Evolutionary conservation across 148 eudicot species (phyloP).

Genomic region (Nepenthes gracilis): DNA sequence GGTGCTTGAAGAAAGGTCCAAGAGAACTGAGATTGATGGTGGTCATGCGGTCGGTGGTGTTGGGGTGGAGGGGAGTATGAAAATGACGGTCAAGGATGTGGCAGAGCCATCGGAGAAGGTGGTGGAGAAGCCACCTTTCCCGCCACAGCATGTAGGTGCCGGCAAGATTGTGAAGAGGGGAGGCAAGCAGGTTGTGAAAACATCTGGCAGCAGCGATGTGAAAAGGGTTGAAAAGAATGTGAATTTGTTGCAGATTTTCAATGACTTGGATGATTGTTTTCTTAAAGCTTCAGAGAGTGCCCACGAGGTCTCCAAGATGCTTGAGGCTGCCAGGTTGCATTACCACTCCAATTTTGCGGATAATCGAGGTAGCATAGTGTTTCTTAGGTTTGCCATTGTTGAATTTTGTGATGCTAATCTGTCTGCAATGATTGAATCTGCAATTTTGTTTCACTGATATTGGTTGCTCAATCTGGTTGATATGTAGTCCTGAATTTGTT

Average conservation of each 20-base stretch:
- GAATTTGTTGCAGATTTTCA: constrained; percentile 49
- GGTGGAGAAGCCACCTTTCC: constrained; percentile 31
- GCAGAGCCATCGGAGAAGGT: constrained; percentile 13
- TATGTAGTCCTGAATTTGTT: too few relatives aligned
- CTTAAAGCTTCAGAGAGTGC: constrained; percentile 81
- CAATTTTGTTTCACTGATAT: too few relatives aligned
- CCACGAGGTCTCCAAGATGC: constrained; percentile 74
- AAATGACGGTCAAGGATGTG: constrained; percentile 18
- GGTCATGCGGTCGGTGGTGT: constrained; percentile 10
- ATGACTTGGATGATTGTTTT: constrained; percentile 74
- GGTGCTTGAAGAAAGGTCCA: constrained; percentile 29
- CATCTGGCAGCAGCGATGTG: constrained; percentile 25
- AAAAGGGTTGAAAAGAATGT: constrained; percentile 43
- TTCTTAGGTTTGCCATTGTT: too few relatives aligned
- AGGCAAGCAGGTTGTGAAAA: constrained; percentile 23
- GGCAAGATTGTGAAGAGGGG: constrained; percentile 23
- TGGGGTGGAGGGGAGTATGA: constrained; percentile 8
- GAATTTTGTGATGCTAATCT: too few relatives aligned
- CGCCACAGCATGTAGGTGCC: constrained; percentile 12
- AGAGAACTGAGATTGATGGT: constrained; percentile 8
- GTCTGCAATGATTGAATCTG: too few relatives aligned
- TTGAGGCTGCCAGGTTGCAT: constrained; percentile 89
- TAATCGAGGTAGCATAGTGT: constrained; percentile 28
- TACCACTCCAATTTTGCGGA: constrained; percentile 96
- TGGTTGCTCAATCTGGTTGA: too few relatives aligned